Evolutionary conservation across 2,329 filamentous ascomycete genomes (phyloP).

Genomic region (Amylocarpus encephaloides): DNA sequence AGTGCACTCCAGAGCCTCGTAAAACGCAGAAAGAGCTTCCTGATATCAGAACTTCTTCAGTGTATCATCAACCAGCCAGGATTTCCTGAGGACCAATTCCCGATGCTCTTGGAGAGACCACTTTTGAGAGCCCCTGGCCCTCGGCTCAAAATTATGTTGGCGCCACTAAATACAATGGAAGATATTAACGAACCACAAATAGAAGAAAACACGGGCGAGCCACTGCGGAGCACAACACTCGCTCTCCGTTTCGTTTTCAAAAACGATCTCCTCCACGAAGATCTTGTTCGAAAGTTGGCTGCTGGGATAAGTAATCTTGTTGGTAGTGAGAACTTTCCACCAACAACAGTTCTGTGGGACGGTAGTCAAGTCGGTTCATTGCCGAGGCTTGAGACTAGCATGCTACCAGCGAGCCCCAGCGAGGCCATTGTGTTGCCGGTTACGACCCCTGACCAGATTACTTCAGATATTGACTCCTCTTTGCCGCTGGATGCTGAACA

Average conservation of each 20-base stretch:
- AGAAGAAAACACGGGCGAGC: not conserved
- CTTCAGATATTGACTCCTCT: too few species aligned
- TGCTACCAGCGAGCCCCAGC: too few species aligned
- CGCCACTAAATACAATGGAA: not conserved
- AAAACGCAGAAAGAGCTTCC: not conserved
- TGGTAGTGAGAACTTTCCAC: not conserved
- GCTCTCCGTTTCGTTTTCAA: constrained; percentile 4
- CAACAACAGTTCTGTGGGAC: not conserved
- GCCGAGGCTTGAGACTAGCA: too few species aligned
- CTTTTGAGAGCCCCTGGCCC: not conserved
- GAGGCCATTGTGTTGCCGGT: too few species aligned
- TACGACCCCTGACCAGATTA: too few species aligned
- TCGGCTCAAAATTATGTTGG: not conserved
- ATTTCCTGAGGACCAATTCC: constrained; percentile 10
- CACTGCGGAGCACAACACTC: not conserved
- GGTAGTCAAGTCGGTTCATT: not conserved
- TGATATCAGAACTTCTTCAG: constrained; percentile 9
- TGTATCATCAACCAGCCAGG: constrained; percentile 9
- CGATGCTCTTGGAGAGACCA: not conserved
- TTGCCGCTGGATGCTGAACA: too few species aligned
- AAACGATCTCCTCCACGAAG: not conserved
- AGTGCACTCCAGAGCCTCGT: constrained; percentile 10
- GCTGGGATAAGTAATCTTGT: not conserved
- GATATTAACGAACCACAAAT: not conserved
- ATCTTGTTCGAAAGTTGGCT: not conserved